These are phyloP conservation scores for Cylindricascospora bacillispora DNA, from an alignment of 1,139 yeast species.

Conservation along the genomic window DNA sequence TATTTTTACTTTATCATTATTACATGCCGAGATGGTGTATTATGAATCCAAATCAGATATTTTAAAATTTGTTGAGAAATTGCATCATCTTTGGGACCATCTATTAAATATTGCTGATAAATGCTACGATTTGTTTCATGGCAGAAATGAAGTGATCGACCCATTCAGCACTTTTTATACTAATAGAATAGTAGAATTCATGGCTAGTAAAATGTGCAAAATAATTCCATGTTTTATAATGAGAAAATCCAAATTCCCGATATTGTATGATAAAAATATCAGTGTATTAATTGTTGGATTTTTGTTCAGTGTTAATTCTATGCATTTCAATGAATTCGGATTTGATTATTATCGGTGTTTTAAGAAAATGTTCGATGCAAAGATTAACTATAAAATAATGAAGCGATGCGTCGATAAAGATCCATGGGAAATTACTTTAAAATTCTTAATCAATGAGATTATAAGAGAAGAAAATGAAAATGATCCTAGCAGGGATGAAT, in stretches of 20 bases:
- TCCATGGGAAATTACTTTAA: slow-evolving; percentile 17
- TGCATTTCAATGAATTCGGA: slow-evolving; percentile 22
- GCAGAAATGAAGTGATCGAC: slow-evolving; percentile 6
- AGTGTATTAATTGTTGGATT: slow-evolving; percentile 12
- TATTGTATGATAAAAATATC: too few species aligned
- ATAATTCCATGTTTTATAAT: slow-evolving; percentile 18
- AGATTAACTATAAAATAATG: slow-evolving; percentile 19
- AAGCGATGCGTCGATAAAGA: slow-evolving; percentile 13
- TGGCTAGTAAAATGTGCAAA: slow-evolving; percentile 14
- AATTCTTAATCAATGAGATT: slow-evolving; percentile 13
- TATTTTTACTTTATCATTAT: slow-evolving; percentile 11
- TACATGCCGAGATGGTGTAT: slow-evolving; percentile 16
- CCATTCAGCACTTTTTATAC: slow-evolving; percentile 16
- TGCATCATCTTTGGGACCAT: slow-evolving; percentile 16
- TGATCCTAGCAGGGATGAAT: neutral
- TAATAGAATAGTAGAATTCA: slow-evolving; percentile 20
- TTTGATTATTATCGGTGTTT: slow-evolving; percentile 21
- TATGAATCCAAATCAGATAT: slow-evolving; percentile 11
- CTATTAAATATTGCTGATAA: slow-evolving; percentile 10
- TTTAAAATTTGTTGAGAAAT: slow-evolving; percentile 8
- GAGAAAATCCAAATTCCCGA: slow-evolving; percentile 11
- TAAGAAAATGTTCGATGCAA: slow-evolving; percentile 20
- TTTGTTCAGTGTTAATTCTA: slow-evolving; percentile 13
- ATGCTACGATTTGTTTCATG: slow-evolving; percentile 12
- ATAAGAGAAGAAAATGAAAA: slow-evolving; percentile 4